Percentiles rank a stretch among this genome's conserved stretches.
phyloP scores from a whole-genome alignment of 768 basidiomycete genomes.

The Tricholoma furcatifolium region DNA sequence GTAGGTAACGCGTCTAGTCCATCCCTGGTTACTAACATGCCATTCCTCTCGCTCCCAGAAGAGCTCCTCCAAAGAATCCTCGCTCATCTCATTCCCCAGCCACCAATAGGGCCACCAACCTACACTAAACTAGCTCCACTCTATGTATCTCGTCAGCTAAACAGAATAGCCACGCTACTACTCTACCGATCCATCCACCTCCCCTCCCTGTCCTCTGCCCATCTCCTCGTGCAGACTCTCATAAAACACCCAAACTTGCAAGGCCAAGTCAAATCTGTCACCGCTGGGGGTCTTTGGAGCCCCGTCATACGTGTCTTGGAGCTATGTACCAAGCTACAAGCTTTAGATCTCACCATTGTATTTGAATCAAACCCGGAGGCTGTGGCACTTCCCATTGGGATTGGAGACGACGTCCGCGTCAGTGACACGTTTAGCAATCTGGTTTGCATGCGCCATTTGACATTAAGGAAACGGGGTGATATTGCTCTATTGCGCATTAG shows the following conservation, averaged over 20 bases:
- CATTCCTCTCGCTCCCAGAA: too few relatives aligned
- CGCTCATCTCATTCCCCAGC: neutral
- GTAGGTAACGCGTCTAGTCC: too few relatives aligned
- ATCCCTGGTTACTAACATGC: too few relatives aligned
- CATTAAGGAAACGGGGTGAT: conserved; percentile 48
- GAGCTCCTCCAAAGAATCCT: too few relatives aligned
- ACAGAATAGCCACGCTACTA: conserved; percentile 56
- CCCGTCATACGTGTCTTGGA: conserved; percentile 39
- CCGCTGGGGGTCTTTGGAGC: conserved; percentile 36
- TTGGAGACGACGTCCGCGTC: too few relatives aligned
- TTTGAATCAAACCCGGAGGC: conserved; percentile 39
- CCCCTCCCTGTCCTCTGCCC: conserved; percentile 36
- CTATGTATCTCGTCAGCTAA: conserved; percentile 49
- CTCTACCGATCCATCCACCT: conserved; percentile 55
- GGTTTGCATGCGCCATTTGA: conserved; percentile 40
- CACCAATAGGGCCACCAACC: conserved; percentile 18
- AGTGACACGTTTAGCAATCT: conserved; percentile 32
- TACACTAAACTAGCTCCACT: conserved; percentile 39
- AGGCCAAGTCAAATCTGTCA: conserved; percentile 36
- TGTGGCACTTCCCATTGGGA: too few relatives aligned
- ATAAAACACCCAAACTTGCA: conserved; percentile 35
- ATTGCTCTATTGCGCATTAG: conserved; percentile 66
- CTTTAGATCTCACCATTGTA: conserved; percentile 38
- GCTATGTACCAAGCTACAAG: conserved; percentile 19
- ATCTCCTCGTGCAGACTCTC: conserved; percentile 39